phyloP scores from a whole-genome alignment of 2,329 filamentous ascomycete genomes.

The Alternaria arborescens region DNA sequence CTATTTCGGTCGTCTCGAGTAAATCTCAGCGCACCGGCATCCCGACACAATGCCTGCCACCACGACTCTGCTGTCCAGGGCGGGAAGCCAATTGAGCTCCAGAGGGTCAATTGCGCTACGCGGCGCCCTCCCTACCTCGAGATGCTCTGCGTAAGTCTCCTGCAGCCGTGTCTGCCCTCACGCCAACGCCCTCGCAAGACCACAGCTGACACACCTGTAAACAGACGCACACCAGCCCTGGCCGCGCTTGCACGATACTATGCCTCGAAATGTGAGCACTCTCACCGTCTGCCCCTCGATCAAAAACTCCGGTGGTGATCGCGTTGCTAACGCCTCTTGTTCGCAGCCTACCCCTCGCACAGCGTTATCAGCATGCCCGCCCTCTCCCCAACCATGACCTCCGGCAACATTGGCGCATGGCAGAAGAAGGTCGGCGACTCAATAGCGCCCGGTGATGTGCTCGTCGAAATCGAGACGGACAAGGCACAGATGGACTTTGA shows the following conservation, averaged over 20 bases:
- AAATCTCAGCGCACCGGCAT: slow-evolving; percentile 40
- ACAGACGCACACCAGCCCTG: slow-evolving; percentile 60
- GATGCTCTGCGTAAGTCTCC: slow-evolving; percentile 36
- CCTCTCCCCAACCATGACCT: slow-evolving; percentile 95
- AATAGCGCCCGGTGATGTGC: slow-evolving; percentile 88
- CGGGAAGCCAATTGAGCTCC: slow-evolving; percentile 55
- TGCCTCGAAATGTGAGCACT: slow-evolving; percentile 70
- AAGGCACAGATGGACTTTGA: slow-evolving; percentile 99
- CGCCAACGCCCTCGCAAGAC: slow-evolving; percentile 1
- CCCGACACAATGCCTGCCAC: slow-evolving; percentile 63
- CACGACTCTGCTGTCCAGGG: slow-evolving; percentile 56
- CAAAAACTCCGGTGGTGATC: slow-evolving; percentile 3
- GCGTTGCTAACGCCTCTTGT: slow-evolving; percentile 42
- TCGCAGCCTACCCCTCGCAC: slow-evolving; percentile 89
- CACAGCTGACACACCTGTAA: slow-evolving; percentile 38
- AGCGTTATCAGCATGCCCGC: slow-evolving; percentile 98
- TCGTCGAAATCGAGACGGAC: slow-evolving; percentile 99
- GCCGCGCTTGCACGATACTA: slow-evolving; percentile 71
- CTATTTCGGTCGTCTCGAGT: slow-evolving; percentile 17
- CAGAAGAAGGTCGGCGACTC: slow-evolving; percentile 95
- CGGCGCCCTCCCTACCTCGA: slow-evolving; percentile 55
- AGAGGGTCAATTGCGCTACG: slow-evolving; percentile 55
- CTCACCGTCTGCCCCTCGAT: neutral
- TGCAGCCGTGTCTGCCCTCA: slow-evolving; percentile 36
- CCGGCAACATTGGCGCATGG: slow-evolving; percentile 96